These are phyloP conservation scores for Capsicum chinense DNA, from an alignment of 257 asterid species.

Conservation along the genomic window DNA sequence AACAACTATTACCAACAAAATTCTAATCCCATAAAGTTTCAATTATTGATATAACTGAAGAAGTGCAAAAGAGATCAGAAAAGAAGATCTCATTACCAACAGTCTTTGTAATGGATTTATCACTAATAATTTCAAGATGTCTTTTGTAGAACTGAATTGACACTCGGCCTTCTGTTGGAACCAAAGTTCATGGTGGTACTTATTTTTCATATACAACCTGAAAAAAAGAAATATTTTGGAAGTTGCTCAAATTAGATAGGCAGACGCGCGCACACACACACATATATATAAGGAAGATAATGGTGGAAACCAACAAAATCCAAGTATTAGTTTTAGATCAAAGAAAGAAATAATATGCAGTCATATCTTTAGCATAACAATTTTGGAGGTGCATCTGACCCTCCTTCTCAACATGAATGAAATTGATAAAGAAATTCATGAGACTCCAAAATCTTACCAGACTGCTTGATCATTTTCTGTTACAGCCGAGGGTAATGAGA, in stretches of 20 bases:
- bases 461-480: constrained; percentile 68
- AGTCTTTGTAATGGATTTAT: constrained; percentile 57
- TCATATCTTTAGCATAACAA: constrained; percentile 8
- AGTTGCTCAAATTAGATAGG: constrained; percentile 7
- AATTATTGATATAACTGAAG: constrained; percentile 19
- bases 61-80: constrained; percentile 16
- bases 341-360: constrained; percentile 7
- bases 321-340: constrained; percentile 12
- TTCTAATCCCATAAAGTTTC: neutral
- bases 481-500: constrained; percentile 68
- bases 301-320: neutral
- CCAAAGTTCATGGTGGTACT: constrained; percentile 62
- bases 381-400: neutral
- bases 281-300: neutral
- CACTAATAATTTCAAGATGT: constrained; percentile 66
- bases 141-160: constrained; percentile 56
- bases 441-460: constrained; percentile 56
- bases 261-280: neutral
- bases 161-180: constrained; percentile 50
- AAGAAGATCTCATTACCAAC: constrained; percentile 55
- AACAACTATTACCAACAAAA: neutral
- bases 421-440: constrained; percentile 27
- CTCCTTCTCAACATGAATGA: constrained; percentile 18
- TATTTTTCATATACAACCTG: constrained; percentile 69
- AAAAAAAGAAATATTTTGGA: constrained; percentile 31